phyloP scores from a whole-genome alignment of 768 basidiomycete species.

The Mycena crocata region DNA sequence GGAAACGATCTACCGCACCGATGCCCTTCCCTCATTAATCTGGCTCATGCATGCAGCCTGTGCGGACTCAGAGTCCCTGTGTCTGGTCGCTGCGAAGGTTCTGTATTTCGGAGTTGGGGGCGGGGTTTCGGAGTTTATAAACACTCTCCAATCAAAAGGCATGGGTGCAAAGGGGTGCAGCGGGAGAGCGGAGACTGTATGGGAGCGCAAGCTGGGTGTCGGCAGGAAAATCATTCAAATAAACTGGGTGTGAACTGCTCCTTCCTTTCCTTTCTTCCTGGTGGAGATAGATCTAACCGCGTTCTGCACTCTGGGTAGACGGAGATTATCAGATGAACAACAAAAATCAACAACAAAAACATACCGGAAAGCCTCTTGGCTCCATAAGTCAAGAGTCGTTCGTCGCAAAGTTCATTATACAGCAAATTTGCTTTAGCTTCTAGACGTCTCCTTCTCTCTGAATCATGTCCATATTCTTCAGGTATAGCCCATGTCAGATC shows the following conservation, averaged over 20 bases:
- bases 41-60: conserved; percentile 59
- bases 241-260: conserved; percentile 52
- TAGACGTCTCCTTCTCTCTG: no score
- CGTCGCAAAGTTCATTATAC: no score
- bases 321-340: no score
- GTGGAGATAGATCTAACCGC: no score
- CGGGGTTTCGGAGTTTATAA: conserved; percentile 80
- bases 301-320: no score
- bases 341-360: no score
- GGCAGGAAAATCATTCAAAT: conserved; percentile 78
- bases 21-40: conserved; percentile 72
- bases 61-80: conserved; percentile 41
- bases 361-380: no score
- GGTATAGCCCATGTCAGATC: no score
- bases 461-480: no score
- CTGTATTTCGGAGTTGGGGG: conserved; percentile 97
- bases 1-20: conserved; percentile 89
- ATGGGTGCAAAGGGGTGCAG: conserved; percentile 20
- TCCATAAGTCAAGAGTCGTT: no score
- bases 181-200: conserved; percentile 68
- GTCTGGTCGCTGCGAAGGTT: conserved; percentile 90
- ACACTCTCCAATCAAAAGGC: conserved; percentile 57
- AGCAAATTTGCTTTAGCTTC: no score
- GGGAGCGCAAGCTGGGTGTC: conserved; percentile 76
- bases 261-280: background rate